Conservation (phyloP, 257 asterid species). For the Solanum dulcamara region DNA sequence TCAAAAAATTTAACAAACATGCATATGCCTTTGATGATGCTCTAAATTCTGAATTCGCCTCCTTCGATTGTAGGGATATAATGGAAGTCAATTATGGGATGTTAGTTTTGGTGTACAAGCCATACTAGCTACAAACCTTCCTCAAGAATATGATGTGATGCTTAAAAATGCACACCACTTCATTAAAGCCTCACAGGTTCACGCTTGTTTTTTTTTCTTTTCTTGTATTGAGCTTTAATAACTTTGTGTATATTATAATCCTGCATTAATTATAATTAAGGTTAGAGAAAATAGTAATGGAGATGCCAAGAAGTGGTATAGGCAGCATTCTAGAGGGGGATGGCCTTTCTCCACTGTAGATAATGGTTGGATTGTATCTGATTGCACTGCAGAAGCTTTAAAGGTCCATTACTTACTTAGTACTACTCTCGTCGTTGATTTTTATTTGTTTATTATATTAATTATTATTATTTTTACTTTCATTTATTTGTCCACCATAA, state of each 20-base stretch:
- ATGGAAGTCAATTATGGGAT: constrained; percentile 76
- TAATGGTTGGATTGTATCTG: constrained; percentile 63
- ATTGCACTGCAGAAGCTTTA: constrained; percentile 67
- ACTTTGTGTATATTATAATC: neutral
- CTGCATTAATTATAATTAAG: constrained; percentile 12
- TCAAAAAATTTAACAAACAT: too few species aligned
- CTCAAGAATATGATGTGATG: constrained; percentile 31
- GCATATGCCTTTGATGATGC: too few species aligned
- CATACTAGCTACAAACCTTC: constrained; percentile 32
- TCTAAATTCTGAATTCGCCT: neutral
- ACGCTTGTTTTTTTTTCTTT: neutral
- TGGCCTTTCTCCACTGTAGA: constrained; percentile 74
- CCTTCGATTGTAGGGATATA: constrained; percentile 29
- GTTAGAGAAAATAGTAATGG: constrained; percentile 21
- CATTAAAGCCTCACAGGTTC: constrained; percentile 55
- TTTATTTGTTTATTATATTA: too few species aligned
- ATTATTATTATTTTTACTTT: too few species aligned
- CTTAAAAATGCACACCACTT: constrained; percentile 44
- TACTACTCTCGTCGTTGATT: too few species aligned
- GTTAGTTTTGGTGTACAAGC: constrained; percentile 56
- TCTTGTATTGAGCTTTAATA: neutral
- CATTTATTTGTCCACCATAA: too few species aligned
- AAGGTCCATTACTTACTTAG: constrained; percentile 36
- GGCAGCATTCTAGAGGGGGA: constrained; percentile 61
- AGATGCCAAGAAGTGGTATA: constrained; percentile 32